Evolutionary conservation across 768 basidiomycete genomes (phyloP).

Genomic region (Chalciporus piperatus): DNA sequence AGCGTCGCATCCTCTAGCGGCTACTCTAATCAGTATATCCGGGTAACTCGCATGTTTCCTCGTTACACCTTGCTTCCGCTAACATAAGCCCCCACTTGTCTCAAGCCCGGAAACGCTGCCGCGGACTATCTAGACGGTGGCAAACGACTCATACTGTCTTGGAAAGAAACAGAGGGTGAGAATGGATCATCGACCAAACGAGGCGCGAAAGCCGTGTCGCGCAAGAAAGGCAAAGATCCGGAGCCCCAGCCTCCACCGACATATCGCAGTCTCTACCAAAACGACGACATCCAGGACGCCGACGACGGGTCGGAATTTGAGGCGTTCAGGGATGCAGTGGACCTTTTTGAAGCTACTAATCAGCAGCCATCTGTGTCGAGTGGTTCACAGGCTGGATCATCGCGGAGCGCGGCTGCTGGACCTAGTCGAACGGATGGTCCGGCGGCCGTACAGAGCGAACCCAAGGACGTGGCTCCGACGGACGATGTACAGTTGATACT

Average conservation of each 20-base stretch:
- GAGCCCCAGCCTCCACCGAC: background rate
- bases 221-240: slow-evolving; percentile 22
- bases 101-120: slow-evolving; percentile 19
- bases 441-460: background rate
- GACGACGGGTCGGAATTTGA: slow-evolving; percentile 23
- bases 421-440: background rate
- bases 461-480: background rate
- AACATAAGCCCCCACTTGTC: background rate
- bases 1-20: slow-evolving; percentile 48
- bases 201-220: slow-evolving; percentile 1
- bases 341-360: background rate
- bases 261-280: slow-evolving; percentile 20
- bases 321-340: slow-evolving; percentile 9
- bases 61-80: background rate
- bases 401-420: background rate
- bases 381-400: slow-evolving; percentile 10
- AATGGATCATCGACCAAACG: slow-evolving; percentile 11
- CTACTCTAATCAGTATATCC: slow-evolving; percentile 51
- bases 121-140: slow-evolving; percentile 18
- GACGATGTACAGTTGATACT: slow-evolving; percentile 14
- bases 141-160: slow-evolving; percentile 22
- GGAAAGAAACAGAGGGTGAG: slow-evolving; percentile 23
- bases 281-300: slow-evolving; percentile 28
- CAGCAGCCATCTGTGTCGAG: slow-evolving; percentile 7
- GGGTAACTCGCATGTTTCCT: slow-evolving; percentile 33